phyloP scores from a whole-genome alignment of 345 rosid genomes.

The Trapa bicornis region DNA sequence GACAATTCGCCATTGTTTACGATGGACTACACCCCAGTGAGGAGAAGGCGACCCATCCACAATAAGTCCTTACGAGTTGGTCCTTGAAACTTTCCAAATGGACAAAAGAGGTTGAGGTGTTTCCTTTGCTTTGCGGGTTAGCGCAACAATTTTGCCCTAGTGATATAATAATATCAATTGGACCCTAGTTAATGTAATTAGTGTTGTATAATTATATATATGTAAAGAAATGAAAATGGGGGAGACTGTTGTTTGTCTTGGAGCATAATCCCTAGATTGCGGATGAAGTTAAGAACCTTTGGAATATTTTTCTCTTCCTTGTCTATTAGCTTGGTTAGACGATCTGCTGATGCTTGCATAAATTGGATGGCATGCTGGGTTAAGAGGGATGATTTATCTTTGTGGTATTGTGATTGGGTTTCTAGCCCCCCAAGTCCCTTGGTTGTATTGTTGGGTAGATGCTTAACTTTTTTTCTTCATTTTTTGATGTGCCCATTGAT shows the following conservation, averaged over 20 bases:
- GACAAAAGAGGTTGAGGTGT: background rate
- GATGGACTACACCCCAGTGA: slow-evolving; percentile 59
- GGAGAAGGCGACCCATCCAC: slow-evolving; percentile 66
- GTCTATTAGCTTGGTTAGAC: too few relatives aligned
- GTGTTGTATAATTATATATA: background rate
- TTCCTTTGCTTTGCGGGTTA: background rate
- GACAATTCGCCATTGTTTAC: slow-evolving; percentile 36
- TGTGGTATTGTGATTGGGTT: too few relatives aligned
- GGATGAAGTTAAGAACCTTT: too few relatives aligned
- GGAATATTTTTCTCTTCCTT: too few relatives aligned
- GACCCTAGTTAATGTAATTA: background rate
- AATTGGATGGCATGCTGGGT: too few relatives aligned
- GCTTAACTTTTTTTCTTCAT: too few relatives aligned
- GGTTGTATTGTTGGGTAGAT: too few relatives aligned
- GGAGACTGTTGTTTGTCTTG: slow-evolving; percentile 20
- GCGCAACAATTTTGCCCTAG: slow-evolving; percentile 10
- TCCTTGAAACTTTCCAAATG: slow-evolving; percentile 23
- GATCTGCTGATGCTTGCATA: too few relatives aligned
- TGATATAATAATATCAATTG: background rate
- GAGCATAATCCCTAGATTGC: background rate
- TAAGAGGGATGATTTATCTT: too few relatives aligned
- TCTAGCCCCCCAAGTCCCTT: too few relatives aligned
- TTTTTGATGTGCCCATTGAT: too few relatives aligned
- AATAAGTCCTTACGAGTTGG: slow-evolving; percentile 52
- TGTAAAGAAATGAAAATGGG: slow-evolving; percentile 8